Evolutionary conservation across 2,329 filamentous ascomycete genomes (phyloP).

Genomic region (Thelonectria olida): DNA sequence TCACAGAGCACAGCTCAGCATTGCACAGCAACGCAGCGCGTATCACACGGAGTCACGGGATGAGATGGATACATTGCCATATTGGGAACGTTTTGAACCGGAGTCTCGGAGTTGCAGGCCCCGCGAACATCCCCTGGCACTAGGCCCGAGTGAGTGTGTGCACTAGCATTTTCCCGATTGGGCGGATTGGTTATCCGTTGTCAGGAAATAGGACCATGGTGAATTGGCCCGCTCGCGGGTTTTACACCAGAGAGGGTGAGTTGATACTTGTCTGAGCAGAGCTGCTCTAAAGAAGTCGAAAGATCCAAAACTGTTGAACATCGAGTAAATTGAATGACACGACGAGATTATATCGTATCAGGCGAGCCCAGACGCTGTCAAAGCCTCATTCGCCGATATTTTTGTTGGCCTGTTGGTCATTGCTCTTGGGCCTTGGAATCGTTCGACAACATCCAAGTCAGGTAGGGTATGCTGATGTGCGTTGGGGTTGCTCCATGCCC

Average conservation of each 20-base stretch:
- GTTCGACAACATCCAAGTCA: slow-evolving; percentile 28
- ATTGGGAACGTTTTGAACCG: slow-evolving; percentile 9
- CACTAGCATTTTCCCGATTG: slow-evolving; percentile 31
- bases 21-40: neutral
- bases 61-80: neutral
- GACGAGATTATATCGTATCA: slow-evolving; percentile 10
- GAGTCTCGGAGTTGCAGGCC: slow-evolving; percentile 16
- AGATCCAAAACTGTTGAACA: slow-evolving; percentile 1
- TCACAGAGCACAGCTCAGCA: neutral
- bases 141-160: slow-evolving; percentile 27
- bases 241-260: neutral
- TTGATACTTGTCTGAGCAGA: neutral
- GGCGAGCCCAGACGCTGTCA: slow-evolving; percentile 14
- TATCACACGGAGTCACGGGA: neutral
- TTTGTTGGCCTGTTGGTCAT: slow-evolving; percentile 33
- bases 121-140: slow-evolving; percentile 29
- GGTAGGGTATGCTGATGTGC: slow-evolving; percentile 20
- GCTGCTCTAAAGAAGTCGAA: neutral
- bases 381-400: slow-evolving; percentile 22
- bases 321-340: slow-evolving; percentile 5
- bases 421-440: slow-evolving; percentile 28
- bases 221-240: neutral
- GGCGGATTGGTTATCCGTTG: neutral
- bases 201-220: neutral
- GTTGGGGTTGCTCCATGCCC: slow-evolving; percentile 31